Conservation (phyloP, 768 basidiomycete species). For the Amanita phalloides region DNA sequence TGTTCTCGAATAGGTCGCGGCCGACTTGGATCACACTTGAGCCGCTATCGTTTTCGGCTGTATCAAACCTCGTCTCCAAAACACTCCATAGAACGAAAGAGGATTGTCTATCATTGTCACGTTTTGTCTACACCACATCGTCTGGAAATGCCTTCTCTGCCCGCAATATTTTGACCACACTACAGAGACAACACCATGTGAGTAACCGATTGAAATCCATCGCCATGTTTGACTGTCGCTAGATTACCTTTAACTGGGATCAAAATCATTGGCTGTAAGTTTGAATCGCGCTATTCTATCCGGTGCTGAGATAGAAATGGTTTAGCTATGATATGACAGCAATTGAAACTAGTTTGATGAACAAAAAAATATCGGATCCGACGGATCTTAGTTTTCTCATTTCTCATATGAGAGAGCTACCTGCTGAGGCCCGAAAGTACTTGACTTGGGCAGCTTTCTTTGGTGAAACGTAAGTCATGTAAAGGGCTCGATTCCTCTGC, state of each 20-base stretch:
- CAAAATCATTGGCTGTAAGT: slow-evolving; percentile 57
- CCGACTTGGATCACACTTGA: slow-evolving; percentile 62
- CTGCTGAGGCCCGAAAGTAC: slow-evolving; percentile 55
- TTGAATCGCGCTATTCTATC: neutral
- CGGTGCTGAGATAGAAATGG: slow-evolving; percentile 1
- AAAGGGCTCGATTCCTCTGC: neutral
- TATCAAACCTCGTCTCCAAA: slow-evolving; percentile 50
- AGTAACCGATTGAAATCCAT: slow-evolving; percentile 11
- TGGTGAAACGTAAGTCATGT: slow-evolving; percentile 47
- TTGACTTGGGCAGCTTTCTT: slow-evolving; percentile 66
- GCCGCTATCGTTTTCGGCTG: slow-evolving; percentile 44
- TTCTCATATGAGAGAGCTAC: slow-evolving; percentile 46
- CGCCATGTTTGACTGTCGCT: neutral
- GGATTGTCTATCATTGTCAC: slow-evolving; percentile 41
- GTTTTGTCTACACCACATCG: slow-evolving; percentile 45
- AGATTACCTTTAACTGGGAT: slow-evolving; percentile 62
- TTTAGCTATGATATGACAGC: slow-evolving; percentile 42
- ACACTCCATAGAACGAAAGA: slow-evolving; percentile 51
- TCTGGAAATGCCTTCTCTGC: slow-evolving; percentile 66
- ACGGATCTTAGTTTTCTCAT: slow-evolving; percentile 53
- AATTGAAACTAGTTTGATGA: slow-evolving; percentile 44
- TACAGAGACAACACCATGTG: slow-evolving; percentile 56
- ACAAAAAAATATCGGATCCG: slow-evolving; percentile 46
- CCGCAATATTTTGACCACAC: slow-evolving; percentile 48
- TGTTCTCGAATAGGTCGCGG: slow-evolving; percentile 47